These are phyloP conservation scores for Psilocybe cyanescens DNA, from an alignment of 768 basidiomycete genomes.

Conservation along the genomic window DNA sequence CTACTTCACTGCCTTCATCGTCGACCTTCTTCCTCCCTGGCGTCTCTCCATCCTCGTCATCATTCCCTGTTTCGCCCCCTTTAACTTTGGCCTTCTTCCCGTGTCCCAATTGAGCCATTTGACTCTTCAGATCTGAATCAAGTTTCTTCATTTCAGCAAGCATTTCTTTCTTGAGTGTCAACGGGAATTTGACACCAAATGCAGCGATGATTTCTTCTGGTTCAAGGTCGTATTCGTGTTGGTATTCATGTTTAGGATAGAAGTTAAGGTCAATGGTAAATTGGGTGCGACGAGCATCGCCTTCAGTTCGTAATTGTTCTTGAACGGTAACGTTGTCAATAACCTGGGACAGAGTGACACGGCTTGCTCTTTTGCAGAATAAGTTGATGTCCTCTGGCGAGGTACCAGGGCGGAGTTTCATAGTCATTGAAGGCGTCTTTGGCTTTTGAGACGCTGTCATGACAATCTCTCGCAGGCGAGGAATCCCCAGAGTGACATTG, in stretches of 20 bases:
- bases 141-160: conserved; percentile 83
- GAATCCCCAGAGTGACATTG: conserved; percentile 98
- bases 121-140: conserved; percentile 75
- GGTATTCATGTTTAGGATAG: conserved; percentile 86
- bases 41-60: conserved; percentile 46
- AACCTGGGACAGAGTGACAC: conserved; percentile 85
- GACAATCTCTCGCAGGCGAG: conserved; percentile 96
- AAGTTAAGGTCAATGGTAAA: conserved; percentile 84
- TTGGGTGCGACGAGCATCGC: conserved; percentile 71
- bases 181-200: conserved; percentile 78
- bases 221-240: conserved; percentile 78
- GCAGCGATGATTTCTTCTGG: conserved; percentile 72
- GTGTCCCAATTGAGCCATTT: conserved; percentile 83
- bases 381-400: conserved; percentile 58
- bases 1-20: conserved; percentile 76
- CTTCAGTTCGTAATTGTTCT: conserved; percentile 72
- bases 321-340: conserved; percentile 82
- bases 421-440: conserved; percentile 96
- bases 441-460: conserved; percentile 98
- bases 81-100: conserved; percentile 59
- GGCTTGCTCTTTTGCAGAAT: conserved; percentile 91
- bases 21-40: conserved; percentile 43
- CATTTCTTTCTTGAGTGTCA: conserved; percentile 85
- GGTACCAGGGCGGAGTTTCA: conserved; percentile 64
- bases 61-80: conserved; percentile 49